Evolutionary conservation across 31 red algal species (phyloP).

Genomic region (Asparagopsis taxiformis): DNA sequence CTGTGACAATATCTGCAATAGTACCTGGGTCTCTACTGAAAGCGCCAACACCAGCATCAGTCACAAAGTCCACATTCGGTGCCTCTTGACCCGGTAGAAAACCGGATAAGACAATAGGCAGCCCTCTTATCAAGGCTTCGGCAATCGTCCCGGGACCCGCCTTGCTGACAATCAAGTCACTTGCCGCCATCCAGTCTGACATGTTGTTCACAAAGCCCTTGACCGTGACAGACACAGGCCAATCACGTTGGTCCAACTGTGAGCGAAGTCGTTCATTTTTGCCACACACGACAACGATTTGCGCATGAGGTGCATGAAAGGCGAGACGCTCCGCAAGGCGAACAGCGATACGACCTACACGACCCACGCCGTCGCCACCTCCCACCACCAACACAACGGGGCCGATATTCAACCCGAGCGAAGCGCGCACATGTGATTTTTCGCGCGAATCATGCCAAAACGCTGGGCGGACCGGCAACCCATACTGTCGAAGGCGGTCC

Average conservation of each 20-base stretch:
- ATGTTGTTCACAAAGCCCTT: slow-evolving; percentile 92
- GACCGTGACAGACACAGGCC: slow-evolving; percentile 27
- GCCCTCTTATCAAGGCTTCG: slow-evolving; percentile 77
- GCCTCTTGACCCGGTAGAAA: slow-evolving; percentile 96
- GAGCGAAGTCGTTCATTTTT: slow-evolving; percentile 42
- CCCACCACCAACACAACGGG: slow-evolving; percentile 76
- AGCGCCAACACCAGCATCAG: slow-evolving; percentile 68
- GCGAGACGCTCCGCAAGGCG: slow-evolving; percentile 11
- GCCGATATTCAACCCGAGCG: slow-evolving; percentile 12
- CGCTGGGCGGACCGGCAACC: slow-evolving; percentile 72
- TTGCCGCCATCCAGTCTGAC: slow-evolving; percentile 87
- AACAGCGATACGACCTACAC: slow-evolving; percentile 52
- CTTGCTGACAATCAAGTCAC: slow-evolving; percentile 84
- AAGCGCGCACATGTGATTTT: slow-evolving; percentile 8
- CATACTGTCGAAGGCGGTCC: slow-evolving; percentile 49
- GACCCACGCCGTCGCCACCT: slow-evolving; percentile 92
- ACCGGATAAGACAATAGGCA: slow-evolving; percentile 84
- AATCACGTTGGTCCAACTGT: slow-evolving; percentile 15
- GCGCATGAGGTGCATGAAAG: not conserved
- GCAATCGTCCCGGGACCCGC: slow-evolving; percentile 96
- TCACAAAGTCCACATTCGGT: slow-evolving; percentile 83
- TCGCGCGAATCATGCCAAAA: slow-evolving; percentile 51
- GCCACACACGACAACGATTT: slow-evolving; percentile 84
- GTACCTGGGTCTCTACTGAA: slow-evolving; percentile 41
- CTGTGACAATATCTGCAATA: slow-evolving; percentile 58